Evolutionary conservation across 2,329 filamentous ascomycete species (phyloP).

Genomic region (Cordyceps militaris): DNA sequence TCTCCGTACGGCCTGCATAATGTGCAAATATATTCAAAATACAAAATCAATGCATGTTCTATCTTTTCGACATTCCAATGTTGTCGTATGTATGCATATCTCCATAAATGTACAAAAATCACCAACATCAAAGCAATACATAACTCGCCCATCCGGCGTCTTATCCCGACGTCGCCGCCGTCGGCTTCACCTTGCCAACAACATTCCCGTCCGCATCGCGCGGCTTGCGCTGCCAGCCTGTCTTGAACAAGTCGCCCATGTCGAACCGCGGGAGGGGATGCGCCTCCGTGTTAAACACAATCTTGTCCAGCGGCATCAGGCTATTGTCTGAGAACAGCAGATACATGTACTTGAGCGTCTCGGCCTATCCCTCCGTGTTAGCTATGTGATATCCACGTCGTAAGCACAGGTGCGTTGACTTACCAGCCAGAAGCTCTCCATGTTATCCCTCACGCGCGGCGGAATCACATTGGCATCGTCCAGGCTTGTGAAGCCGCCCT

Average conservation of each 20-base stretch:
- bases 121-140: neutral
- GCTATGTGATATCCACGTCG: neutral
- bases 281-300: constrained; percentile 94
- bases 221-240: constrained; percentile 71
- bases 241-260: constrained; percentile 67
- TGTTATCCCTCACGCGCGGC: constrained; percentile 70
- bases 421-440: constrained; percentile 98
- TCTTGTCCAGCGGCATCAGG: constrained; percentile 72
- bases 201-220: constrained; percentile 41
- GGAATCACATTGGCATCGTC: constrained; percentile 67
- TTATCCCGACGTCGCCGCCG: neutral
- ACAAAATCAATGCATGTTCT: too few species aligned
- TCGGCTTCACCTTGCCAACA: constrained; percentile 7
- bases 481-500: constrained; percentile 76
- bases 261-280: constrained; percentile 86
- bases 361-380: constrained; percentile 52
- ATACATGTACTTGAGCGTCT: constrained; percentile 97
- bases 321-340: constrained; percentile 83
- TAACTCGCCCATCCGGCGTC: neutral
- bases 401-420: constrained; percentile 26
- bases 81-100: neutral
- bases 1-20: too few species aligned
- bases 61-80: neutral
- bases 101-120: neutral
- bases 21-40: too few species aligned